Evolutionary conservation across 352 stramenopile genomes (phyloP).

Genomic region (Globisporangium parvum): DNA sequence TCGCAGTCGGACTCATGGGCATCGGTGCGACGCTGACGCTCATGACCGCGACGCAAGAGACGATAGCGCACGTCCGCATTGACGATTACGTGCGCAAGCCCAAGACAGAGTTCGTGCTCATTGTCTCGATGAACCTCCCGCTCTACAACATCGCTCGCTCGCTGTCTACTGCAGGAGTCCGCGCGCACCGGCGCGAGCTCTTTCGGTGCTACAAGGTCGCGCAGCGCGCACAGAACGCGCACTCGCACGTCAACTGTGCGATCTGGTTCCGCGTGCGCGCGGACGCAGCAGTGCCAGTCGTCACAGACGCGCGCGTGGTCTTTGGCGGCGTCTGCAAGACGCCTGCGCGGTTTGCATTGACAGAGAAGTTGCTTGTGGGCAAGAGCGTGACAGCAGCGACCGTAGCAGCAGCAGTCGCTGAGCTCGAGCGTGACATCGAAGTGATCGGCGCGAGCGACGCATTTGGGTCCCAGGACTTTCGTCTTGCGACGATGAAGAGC

Average conservation of each 20-base stretch:
- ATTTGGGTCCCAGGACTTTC: conserved; percentile 20
- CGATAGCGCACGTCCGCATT: conserved; percentile 14
- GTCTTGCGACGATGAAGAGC: conserved; percentile 25
- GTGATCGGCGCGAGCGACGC: conserved; percentile 25
- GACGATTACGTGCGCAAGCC: conserved; percentile 20
- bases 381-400: conserved; percentile 69
- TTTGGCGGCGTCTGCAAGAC: conserved; percentile 71
- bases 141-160: conserved; percentile 20
- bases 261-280: conserved; percentile 25
- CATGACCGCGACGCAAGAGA: conserved; percentile 54
- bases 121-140: conserved; percentile 33
- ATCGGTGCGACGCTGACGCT: conserved; percentile 72
- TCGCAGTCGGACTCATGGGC: conserved; percentile 52
- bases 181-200: conserved; percentile 1
- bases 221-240: conserved; percentile 39
- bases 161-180: neutral
- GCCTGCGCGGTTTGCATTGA: conserved; percentile 39
- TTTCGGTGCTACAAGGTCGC: conserved; percentile 49
- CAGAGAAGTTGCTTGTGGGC: conserved; percentile 64
- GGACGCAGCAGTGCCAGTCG: conserved; percentile 56
- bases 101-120: conserved; percentile 15
- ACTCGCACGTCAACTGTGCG: conserved; percentile 53
- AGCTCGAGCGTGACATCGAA: conserved; percentile 86
- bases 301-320: conserved; percentile 41
- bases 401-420: conserved; percentile 72